Evolutionary conservation across 768 basidiomycete genomes (phyloP), one percentile per base, ranked within the genome.

Genomic region (Trametopsis cervina): DNA sequence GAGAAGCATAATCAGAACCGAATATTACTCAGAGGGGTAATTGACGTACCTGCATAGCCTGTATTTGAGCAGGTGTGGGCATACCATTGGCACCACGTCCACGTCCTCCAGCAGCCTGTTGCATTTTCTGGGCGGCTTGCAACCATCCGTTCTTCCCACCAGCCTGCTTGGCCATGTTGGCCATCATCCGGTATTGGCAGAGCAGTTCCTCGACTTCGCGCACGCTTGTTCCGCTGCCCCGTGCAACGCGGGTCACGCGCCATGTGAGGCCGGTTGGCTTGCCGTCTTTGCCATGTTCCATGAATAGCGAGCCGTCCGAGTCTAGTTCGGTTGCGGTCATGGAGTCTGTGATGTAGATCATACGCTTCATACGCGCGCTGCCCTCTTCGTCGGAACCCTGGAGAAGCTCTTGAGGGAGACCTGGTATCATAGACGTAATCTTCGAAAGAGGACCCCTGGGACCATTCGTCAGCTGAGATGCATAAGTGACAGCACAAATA

Each of bases 341-440:
- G 60, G 89, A 91, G 65, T 99, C 96, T 10, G 92, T 96, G 60
- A 99, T 98, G 69, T 86, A 98, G 58, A 97, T 89, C 88, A 99
- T 91, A 50, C 94, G 84, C 68, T 97, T 97, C 81, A 99, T 83
- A 48, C 91, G 85, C 50, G 77, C 62, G 4, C 85, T 79, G 24
- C 89, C 91, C 57, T 99, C 95, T 65, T 97, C 94, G 60, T 97
- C 95, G 21, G 85, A 87, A 22, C 91, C 94, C 59, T 89, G 85
- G 48, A 97, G 75, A 56, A 98, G 69, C 37, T 90, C 91, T 57
- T 92, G 88, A 11, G 91, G 88, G 53, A 99, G 78, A 22, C 96
- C 96, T 2, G 96, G 96, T 51, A 99, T 99, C 92, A 98, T 97
- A 13, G 89, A 91, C 23, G 96, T 93, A 59, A 99, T 94, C 68